Percentiles rank a stretch among this genome's conserved stretches.
Conservation (phyloP, 2,329 filamentous ascomycete genomes). For the Aspergillus ruber region DNA sequence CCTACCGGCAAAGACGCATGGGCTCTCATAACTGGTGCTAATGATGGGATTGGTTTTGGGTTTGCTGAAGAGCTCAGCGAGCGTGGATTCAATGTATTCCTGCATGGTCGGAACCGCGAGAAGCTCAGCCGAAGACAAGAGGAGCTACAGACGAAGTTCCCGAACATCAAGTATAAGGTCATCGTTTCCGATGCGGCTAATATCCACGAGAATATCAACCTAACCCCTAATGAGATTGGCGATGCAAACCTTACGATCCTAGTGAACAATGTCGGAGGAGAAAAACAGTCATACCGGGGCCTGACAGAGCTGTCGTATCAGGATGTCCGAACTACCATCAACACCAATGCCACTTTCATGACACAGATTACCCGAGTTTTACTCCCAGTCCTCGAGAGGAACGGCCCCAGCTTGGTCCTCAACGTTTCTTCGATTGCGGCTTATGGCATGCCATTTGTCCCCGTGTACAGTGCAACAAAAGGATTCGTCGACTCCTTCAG, state of each 20-base stretch:
- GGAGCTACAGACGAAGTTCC: slow-evolving; percentile 36
- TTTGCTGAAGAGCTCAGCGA: slow-evolving; percentile 48
- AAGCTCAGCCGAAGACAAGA: slow-evolving; percentile 43
- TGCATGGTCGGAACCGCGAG: slow-evolving; percentile 50
- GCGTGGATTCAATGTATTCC: slow-evolving; percentile 50
- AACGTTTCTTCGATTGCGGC: slow-evolving; percentile 46
- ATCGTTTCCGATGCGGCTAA: slow-evolving; percentile 42
- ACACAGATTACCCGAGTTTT: slow-evolving; percentile 43
- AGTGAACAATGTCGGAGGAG: slow-evolving; percentile 53
- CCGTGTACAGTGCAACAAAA: slow-evolving; percentile 43
- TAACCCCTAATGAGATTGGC: slow-evolving; percentile 23
- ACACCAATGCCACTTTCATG: slow-evolving; percentile 47
- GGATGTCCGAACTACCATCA: slow-evolving; percentile 39
- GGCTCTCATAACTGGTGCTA: slow-evolving; percentile 50
- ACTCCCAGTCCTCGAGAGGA: slow-evolving; percentile 39
- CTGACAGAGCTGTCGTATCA: slow-evolving; percentile 31
- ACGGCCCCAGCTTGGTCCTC: slow-evolving; percentile 43
- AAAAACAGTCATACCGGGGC: slow-evolving; percentile 25
- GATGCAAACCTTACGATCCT: slow-evolving; percentile 46
- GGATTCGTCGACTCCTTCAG: slow-evolving; percentile 40
- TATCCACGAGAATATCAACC: slow-evolving; percentile 14
- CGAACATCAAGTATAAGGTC: slow-evolving; percentile 32
- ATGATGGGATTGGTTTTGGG: slow-evolving; percentile 50
- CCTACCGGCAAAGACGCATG: slow-evolving; percentile 21
- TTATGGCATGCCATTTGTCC: slow-evolving; percentile 42